Base-by-base conservation (phyloP, 352 stramenopile genomes). In the Globisporangium canariense region DNA sequence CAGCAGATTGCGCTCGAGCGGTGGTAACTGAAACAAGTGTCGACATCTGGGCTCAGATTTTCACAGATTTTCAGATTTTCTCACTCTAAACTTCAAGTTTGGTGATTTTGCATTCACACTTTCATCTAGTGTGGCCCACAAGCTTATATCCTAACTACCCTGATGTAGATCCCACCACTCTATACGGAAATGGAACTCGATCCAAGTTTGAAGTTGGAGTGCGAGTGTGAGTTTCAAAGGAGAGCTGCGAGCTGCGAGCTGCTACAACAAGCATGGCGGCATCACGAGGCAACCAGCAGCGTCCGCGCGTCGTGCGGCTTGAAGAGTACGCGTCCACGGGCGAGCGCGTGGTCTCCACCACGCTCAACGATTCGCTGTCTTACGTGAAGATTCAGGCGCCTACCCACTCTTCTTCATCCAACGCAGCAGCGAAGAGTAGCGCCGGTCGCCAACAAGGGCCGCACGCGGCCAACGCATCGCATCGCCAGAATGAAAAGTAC, bases 401-500 rank as follows among this genome's bases (percentile, higher is more conserved):
- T 43, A 51, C 58, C 45, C n/a, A 28, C 20, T 4, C n/a, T 11
- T 25, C 38, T 16, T 30, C 43, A 14, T 14, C 16, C 13, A 6
- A n/a, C 14, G 9, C 34, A 4, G 18, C 45, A 46, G 3, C 50
- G 58, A 59, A 28, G 28, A 38, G 22, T 45, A 60, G 25, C 25
- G 30, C n/a, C 20, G 59, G 51, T 50, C 43, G n/a, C 9, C 46
- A 52, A n/a, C 46, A 52, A n/a, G 49, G 45, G 13, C 36, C 58
- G 16, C 67, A 78, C 36, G 68, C 65, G 1, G 79, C 83, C 10
- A 74, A 67, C 50, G 53, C 64, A 28, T 86, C 78, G 6, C 86
- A 94, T 63, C 70, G 68, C n/a, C 67, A 84, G 47, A 87, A 93
- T 36, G 83, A 96, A 54, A 64, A 60, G 46, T 96, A 94, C 70